These are phyloP conservation scores for Ogataea naganishii DNA, from an alignment of 805 yeast species.

Conservation along the genomic window DNA sequence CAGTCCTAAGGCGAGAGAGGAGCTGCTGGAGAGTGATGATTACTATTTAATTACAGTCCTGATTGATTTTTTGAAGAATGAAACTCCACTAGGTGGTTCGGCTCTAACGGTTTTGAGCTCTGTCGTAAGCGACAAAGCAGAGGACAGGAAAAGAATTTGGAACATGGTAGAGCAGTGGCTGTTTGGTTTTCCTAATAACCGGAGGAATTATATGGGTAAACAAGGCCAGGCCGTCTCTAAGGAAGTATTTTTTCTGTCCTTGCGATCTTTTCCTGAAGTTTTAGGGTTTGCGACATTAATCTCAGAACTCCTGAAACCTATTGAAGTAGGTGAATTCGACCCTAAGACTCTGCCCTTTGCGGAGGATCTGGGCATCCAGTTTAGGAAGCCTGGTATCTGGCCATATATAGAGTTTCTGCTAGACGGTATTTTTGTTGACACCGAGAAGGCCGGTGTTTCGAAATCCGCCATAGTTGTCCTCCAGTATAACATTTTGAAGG, in stretches of 20 bases:
- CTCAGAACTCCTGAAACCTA: conserved; percentile 24
- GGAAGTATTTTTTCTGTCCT: conserved; percentile 33
- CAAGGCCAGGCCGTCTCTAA: conserved; percentile 19
- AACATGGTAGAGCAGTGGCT: conserved; percentile 61
- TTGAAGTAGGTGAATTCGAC: conserved; percentile 26
- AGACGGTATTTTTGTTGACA: conserved; percentile 53
- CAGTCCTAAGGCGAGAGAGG: conserved; percentile 24
- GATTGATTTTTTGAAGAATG: conserved; percentile 16
- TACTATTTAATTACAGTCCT: conserved; percentile 20
- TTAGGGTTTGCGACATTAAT: conserved; percentile 55
- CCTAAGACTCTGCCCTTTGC: conserved; percentile 46
- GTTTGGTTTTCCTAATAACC: conserved; percentile 28
- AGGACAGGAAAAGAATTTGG: conserved; percentile 52
- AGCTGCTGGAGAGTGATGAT: conserved; percentile 24
- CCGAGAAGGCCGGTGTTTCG: conserved; percentile 30
- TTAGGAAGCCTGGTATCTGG: conserved; percentile 64
- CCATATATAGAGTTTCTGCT: conserved; percentile 71
- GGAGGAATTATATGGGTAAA: conserved; percentile 9
- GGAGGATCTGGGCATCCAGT: conserved; percentile 46
- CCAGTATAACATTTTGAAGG: conserved; percentile 44
- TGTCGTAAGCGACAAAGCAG: conserved; percentile 38
- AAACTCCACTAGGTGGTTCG: conserved; percentile 33
- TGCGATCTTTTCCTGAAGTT: conserved; percentile 47
- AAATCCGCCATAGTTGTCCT: conserved; percentile 31
- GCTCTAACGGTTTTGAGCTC: conserved; percentile 48